phyloP scores from a whole-genome alignment of 768 basidiomycete species.

The Porphyrellus cyaneotinctus region DNA sequence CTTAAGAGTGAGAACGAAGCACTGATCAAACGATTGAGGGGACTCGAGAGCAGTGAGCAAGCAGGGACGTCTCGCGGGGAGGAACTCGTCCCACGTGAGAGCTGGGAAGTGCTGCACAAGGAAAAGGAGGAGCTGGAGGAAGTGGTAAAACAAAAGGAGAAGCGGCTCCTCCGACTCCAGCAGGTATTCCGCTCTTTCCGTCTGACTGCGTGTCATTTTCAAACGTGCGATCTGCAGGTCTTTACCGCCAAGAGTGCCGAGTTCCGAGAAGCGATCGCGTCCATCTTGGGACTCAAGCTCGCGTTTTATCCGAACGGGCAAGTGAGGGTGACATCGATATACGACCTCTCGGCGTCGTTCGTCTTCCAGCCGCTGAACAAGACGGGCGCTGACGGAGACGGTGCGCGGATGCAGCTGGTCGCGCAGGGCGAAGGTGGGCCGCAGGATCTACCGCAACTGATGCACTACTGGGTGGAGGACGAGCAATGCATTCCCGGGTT shows the following conservation, averaged over 20 bases:
- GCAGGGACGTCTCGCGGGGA: conserved; percentile 14
- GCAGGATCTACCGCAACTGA: conserved; percentile 66
- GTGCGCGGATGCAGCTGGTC: conserved; percentile 64
- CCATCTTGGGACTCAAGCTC: conserved; percentile 87
- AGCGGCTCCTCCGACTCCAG: conserved; percentile 71
- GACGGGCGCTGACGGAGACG: conserved; percentile 34
- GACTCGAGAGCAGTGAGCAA: conserved; percentile 45
- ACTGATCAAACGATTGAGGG: conserved; percentile 60
- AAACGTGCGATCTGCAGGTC: conserved; percentile 45
- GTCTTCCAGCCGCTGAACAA: conserved; percentile 67
- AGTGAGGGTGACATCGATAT: conserved; percentile 86
- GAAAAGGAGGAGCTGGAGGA: conserved; percentile 69
- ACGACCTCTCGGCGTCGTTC: conserved; percentile 82
- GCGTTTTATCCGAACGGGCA: conserved; percentile 90
- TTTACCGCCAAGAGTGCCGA: conserved; percentile 83
- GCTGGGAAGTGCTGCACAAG: conserved; percentile 66
- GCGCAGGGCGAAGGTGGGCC: conserved; percentile 73
- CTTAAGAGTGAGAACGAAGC: conserved; percentile 83
- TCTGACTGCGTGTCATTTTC: not conserved
- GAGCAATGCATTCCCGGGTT: conserved; percentile 88
- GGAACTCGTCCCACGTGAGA: conserved; percentile 66
- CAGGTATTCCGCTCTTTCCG: conserved; percentile 45
- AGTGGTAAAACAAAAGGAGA: conserved; percentile 72
- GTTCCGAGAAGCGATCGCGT: conserved; percentile 86
- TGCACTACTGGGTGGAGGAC: conserved; percentile 83